Base-by-base conservation (phyloP, 352 stramenopile genomes). In the Globisporangium cylindrosporum region DNA sequence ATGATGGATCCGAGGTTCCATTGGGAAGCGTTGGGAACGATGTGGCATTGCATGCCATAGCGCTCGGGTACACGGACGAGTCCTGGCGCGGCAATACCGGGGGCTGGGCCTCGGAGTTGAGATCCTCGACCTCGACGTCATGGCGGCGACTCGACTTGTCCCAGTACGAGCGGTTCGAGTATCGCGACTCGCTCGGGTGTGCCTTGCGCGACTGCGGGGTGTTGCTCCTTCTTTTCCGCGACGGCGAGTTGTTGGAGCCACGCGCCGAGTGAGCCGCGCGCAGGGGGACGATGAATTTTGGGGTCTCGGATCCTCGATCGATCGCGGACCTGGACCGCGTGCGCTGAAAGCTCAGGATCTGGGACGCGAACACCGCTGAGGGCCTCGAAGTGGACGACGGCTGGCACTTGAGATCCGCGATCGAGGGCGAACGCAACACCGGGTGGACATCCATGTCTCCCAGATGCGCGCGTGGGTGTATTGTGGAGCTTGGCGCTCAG, bases 161-260 rank as follows among this genome's bases (percentile, higher is more conserved):
- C 24, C 41, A 48, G 29, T 63, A 73, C 25, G 75, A 77, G 20
- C 68, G 72, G 57, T 75, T 73, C n/a, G 72, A 82, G 53, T 82
- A 82, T n/a, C 73, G 56, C 1, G 64, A 75, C 18, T 75, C 70
- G 64, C 60, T 78, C 9, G 76, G 66, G 20, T 74, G 68, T 4
- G 69, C 66, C 61, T 79, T 79, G 41, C 72, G 46, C 5, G 55
- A 59, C 56, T 63, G 55, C n/a, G 43, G 64, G 22, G 75, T 79
- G 38, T 69, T 49, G 43, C 49, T 69, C 25, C 64, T 32, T 2
- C 56, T 24, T 18, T 27, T 32, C n/a, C 64, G 64, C 55, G 55
- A 69, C 14, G 64, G 51, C 22, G 64, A 64, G 43, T 38, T 64
- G 36, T 64, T 59, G 14, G 56, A 69, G 20, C 64, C 24, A n/a